These are phyloP conservation scores for Tylopilus felleus DNA, from an alignment of 768 basidiomycete genomes.

Conservation along the genomic window DNA sequence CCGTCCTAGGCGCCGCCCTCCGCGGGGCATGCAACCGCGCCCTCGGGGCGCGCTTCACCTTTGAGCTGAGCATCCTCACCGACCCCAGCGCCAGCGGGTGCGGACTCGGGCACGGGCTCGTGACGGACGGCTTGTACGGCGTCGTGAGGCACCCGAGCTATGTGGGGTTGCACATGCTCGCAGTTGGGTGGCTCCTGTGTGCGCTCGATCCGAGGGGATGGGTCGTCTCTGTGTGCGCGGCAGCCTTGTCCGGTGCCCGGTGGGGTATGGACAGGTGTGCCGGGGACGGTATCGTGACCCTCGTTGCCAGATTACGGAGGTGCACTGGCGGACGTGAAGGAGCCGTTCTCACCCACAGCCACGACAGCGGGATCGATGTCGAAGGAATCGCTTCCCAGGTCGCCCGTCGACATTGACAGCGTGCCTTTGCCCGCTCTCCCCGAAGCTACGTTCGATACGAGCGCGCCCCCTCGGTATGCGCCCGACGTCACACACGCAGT, in stretches of 20 bases:
- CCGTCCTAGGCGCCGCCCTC: constrained; percentile 9
- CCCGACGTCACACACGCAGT: constrained; percentile 19
- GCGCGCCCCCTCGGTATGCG: constrained; percentile 23
- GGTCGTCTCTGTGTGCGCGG: neutral
- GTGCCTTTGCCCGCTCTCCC: constrained; percentile 20
- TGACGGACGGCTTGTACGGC: constrained; percentile 26
- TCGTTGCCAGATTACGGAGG: constrained; percentile 42
- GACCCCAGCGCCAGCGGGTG: neutral
- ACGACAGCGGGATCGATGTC: constrained; percentile 24
- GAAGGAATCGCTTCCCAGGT: constrained; percentile 26
- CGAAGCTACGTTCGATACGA: constrained; percentile 11
- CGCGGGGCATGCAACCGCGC: constrained; percentile 14
- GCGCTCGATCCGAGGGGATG: constrained; percentile 3
- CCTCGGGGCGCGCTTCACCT: constrained; percentile 27
- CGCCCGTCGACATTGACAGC: constrained; percentile 17
- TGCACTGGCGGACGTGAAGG: constrained; percentile 27
- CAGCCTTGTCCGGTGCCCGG: no score
- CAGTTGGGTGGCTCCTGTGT: constrained; percentile 1
- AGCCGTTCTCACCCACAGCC: constrained; percentile 18
- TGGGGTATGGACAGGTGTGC: no score
- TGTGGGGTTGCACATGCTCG: neutral
- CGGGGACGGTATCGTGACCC: no score
- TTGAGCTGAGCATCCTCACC: constrained; percentile 27
- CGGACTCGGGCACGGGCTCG: constrained; percentile 14
- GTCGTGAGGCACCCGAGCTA: constrained; percentile 34